Base-by-base conservation (phyloP, 164 flowering plant species). In the Houttuynia cordata region DNA sequence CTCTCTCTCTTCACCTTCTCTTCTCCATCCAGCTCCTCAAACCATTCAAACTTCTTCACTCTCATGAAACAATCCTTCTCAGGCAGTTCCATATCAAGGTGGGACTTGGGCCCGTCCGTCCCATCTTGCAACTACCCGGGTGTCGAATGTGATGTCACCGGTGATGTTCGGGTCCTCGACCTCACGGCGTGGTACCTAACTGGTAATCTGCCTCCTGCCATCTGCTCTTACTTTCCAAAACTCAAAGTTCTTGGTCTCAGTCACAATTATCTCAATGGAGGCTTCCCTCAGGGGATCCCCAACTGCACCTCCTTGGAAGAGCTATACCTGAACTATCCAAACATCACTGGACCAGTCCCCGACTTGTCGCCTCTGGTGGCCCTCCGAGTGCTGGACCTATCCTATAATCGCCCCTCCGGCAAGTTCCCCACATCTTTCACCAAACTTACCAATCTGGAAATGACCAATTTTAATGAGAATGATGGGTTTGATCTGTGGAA, bases 241-340 rank as follows among this genome's bases (percentile, higher is more conserved):
- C 57, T 93, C 54, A 79, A 80, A 0, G 64, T 67, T 51, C 90
- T 93, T 41, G 70, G 65, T 7, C 68, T 85, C 39, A 76, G 84
- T 58, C 65, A 59, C 58, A 88, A 82, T 71, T 57, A 59, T 0
- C 62, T 93, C 56, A 59, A 54, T 19, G 91, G 88, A 15, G 64
- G 39, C 24, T 86, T 90, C 61, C 88, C 89, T 0, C 24, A 57
- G 23, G 64, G 79, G 59, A 58, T 93, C 56, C 45, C 57, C 59
- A 83, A 90, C 63, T 93, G 97, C 69, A 75, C 89, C 53, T 56
- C 69, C 64, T 62, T 93, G 53, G 86, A 86, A 78, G 87, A 79
- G 59, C 84, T 93, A 51, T 75, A 81, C 67, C 67, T 84, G 71
- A 78, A 61, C 42, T 30, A 1, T 6, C 8, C 76, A 18, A 59